These are phyloP conservation scores for Aspergillus sclerotioniger DNA, from an alignment of 495 filamentous ascomycete species.

Conservation along the genomic window DNA sequence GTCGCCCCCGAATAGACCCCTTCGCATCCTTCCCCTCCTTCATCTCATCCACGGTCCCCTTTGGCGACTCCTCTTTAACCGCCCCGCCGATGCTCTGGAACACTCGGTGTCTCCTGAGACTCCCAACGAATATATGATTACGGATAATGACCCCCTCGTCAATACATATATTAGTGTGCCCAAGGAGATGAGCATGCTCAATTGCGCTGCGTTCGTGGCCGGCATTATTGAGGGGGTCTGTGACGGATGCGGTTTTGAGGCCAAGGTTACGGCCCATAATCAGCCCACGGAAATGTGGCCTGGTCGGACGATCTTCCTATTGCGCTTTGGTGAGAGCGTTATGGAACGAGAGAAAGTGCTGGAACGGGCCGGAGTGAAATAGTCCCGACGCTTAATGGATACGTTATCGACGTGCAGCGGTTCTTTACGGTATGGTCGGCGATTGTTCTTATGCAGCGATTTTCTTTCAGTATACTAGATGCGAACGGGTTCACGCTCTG, in stretches of 20 bases:
- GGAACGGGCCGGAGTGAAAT: constrained; percentile 48
- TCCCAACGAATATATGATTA: constrained; percentile 96
- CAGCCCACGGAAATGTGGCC: constrained; percentile 87
- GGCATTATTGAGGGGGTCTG: constrained; percentile 95
- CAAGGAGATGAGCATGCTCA: constrained; percentile 91
- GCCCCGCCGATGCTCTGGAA: constrained; percentile 88
- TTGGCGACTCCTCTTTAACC: constrained; percentile 88
- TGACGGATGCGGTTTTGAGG: constrained; percentile 85
- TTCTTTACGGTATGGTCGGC: constrained; percentile 1
- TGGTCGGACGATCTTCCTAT: constrained; percentile 88
- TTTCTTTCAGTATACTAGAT: background rate
- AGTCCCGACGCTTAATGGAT: constrained; percentile 9
- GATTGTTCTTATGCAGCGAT: background rate
- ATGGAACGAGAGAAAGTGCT: constrained; percentile 84
- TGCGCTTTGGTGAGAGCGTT: constrained; percentile 84
- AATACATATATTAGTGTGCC: constrained; percentile 91
- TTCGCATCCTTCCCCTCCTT: constrained; percentile 85
- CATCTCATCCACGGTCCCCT: constrained; percentile 90
- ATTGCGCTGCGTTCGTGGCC: constrained; percentile 93
- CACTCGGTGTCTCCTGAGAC: constrained; percentile 76
- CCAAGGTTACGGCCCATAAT: constrained; percentile 88
- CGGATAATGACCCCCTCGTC: constrained; percentile 93
- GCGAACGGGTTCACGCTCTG: background rate
- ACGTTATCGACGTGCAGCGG: constrained; percentile 1
- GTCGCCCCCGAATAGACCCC: constrained; percentile 69